Percentiles rank a stretch among this genome's conserved stretches.
These are phyloP conservation scores for Solanum pimpinellifolium DNA, from an alignment of 257 asterid species.

Conservation along the genomic window DNA sequence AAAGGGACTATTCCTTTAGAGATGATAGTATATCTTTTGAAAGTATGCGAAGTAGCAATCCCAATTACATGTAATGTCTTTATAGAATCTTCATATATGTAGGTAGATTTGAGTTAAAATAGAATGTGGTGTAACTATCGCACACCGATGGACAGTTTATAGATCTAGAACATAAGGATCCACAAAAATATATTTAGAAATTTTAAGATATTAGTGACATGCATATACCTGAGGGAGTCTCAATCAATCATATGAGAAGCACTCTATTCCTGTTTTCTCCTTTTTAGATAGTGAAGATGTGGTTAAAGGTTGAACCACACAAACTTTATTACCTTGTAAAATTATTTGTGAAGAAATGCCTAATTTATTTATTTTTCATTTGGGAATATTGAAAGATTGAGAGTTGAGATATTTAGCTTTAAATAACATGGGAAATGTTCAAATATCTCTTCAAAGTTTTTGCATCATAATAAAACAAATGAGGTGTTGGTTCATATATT, in stretches of 20 bases:
- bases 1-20: not conserved
- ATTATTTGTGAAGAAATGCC: too few relatives aligned
- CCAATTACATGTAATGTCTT: too few relatives aligned
- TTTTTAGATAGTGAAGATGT: not conserved
- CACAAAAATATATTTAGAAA: too few relatives aligned
- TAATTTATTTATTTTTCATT: not conserved
- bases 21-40: not conserved
- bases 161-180: not conserved
- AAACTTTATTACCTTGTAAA: not conserved
- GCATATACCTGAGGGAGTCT: not conserved
- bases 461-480: not conserved
- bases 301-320: not conserved
- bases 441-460: not conserved
- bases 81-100: not conserved
- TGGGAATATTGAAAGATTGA: not conserved
- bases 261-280: not conserved
- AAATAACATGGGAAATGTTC: not conserved
- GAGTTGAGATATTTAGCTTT: not conserved
- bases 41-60: not conserved
- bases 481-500: not conserved
- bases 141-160: not conserved
- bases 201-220: not conserved
- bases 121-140: not conserved
- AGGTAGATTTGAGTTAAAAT: not conserved
- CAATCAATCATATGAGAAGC: not conserved